A percentile compares a stretch with the other conserved stretches of the same genome.
These are phyloP conservation scores for Stromatinia cepivora DNA, from an alignment of 2,329 filamentous ascomycete genomes.

Conservation along the genomic window DNA sequence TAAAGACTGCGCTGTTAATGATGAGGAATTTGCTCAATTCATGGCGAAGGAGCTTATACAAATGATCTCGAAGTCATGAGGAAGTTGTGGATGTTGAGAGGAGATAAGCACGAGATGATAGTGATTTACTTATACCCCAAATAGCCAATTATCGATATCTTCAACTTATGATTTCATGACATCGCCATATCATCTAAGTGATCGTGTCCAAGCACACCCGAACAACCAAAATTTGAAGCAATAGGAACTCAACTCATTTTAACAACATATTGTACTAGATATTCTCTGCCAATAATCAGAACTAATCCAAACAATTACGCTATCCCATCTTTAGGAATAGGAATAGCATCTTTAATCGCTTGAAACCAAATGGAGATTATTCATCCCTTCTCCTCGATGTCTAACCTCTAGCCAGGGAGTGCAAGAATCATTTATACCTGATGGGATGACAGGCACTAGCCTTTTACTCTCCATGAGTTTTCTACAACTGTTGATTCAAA, in stretches of 20 bases:
- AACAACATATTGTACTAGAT: not conserved
- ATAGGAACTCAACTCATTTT: not conserved
- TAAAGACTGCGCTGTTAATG: conserved; percentile 55
- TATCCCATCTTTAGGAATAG: not conserved
- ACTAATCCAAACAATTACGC: not conserved
- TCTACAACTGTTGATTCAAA: not conserved
- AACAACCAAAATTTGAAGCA: not conserved
- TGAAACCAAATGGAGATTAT: not conserved
- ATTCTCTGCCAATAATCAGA: not conserved
- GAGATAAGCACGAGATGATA: not conserved
- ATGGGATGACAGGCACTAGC: too few relatives aligned
- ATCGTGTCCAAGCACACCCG: not conserved
- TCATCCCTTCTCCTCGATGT: not conserved
- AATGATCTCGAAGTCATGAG: not conserved
- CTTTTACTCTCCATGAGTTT: too few relatives aligned
- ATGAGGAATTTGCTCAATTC: conserved; percentile 51
- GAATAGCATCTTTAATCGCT: not conserved
- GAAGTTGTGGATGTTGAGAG: not conserved
- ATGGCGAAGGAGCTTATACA: conserved; percentile 44
- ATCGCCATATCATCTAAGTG: not conserved
- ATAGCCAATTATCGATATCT: not conserved
- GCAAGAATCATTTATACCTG: not conserved
- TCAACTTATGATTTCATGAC: not conserved
- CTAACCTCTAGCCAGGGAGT: not conserved
- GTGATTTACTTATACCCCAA: not conserved